Conservation (phyloP, 371 early-diverging fungal species). For the Saksenaea vasiformis region DNA sequence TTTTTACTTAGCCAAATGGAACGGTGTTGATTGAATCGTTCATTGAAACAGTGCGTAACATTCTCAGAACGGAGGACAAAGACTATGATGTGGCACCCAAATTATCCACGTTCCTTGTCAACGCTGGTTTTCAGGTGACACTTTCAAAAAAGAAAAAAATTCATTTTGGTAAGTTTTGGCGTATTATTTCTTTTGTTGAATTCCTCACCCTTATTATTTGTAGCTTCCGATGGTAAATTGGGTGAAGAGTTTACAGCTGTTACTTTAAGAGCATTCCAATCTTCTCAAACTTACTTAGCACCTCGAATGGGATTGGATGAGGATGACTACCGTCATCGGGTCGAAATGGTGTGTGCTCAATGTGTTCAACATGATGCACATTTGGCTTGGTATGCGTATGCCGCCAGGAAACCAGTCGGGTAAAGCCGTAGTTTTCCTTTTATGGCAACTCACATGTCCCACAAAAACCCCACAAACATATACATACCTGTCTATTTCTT, state of each 20-base stretch:
- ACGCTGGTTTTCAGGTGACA: slow-evolving; percentile 25
- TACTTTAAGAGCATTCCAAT: slow-evolving; percentile 24
- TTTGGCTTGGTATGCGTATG: slow-evolving; percentile 30
- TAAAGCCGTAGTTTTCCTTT: not conserved
- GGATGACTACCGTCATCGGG: slow-evolving; percentile 43
- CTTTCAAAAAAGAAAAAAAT: slow-evolving; percentile 25
- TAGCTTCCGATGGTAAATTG: slow-evolving; percentile 30
- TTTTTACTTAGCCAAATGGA: slow-evolving; percentile 29
- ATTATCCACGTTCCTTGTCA: slow-evolving; percentile 14
- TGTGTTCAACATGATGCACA: slow-evolving; percentile 34
- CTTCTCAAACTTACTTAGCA: slow-evolving; percentile 16
- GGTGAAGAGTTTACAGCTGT: slow-evolving; percentile 30
- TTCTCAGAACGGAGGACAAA: slow-evolving; percentile 12
- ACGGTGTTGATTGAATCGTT: slow-evolving; percentile 45
- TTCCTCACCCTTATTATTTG: not conserved
- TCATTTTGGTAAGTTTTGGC: slow-evolving; percentile 25
- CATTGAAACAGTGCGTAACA: slow-evolving; percentile 35
- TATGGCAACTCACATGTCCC: not conserved
- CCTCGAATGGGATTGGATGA: slow-evolving; percentile 28
- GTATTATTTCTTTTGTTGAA: not conserved
- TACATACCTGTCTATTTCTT: not conserved
- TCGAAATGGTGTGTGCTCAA: slow-evolving; percentile 43
- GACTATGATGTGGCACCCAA: slow-evolving; percentile 33
- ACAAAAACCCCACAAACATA: not conserved
- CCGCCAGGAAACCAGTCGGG: slow-evolving; percentile 5